phyloP scores from a whole-genome alignment of 768 basidiomycete genomes.

The Serendipita sp. region DNA sequence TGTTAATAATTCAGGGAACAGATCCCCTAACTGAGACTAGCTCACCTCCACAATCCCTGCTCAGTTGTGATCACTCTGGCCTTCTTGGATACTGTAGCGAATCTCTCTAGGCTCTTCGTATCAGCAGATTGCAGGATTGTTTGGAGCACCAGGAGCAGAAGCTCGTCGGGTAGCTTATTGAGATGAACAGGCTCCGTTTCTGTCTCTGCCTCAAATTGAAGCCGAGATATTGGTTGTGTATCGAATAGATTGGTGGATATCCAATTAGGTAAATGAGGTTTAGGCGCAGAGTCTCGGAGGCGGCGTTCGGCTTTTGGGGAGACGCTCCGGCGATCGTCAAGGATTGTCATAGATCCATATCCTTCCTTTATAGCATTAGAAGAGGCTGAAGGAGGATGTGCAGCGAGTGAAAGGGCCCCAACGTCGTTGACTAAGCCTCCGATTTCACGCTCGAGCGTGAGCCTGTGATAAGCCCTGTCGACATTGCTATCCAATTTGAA shows the following conservation, averaged over 20 bases:
- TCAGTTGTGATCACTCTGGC: conserved; percentile 59
- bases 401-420: not conserved
- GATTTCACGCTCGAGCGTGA: not conserved
- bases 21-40: not conserved
- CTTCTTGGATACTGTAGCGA: conserved; percentile 56
- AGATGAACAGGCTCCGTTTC: conserved; percentile 42
- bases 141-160: conserved; percentile 50
- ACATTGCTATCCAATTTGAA: conserved; percentile 65
- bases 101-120: conserved; percentile 52
- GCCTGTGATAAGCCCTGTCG: conserved; percentile 48
- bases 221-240: conserved; percentile 4
- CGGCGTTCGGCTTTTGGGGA: not conserved
- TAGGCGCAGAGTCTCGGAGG: not conserved
- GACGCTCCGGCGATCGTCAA: not conserved
- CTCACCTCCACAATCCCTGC: conserved; percentile 56
- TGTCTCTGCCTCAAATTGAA: conserved; percentile 47
- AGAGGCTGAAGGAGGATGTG: not conserved
- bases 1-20: conserved; percentile 16
- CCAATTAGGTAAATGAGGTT: not conserved
- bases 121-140: conserved; percentile 30
- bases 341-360: not conserved
- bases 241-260: not conserved
- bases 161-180: conserved; percentile 53
- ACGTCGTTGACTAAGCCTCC: not conserved
- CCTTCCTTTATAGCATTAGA: too few relatives aligned